These are phyloP conservation scores for Myrmaecium sp. DNA, from an alignment of 2,329 filamentous ascomycete species.

Conservation along the genomic window DNA sequence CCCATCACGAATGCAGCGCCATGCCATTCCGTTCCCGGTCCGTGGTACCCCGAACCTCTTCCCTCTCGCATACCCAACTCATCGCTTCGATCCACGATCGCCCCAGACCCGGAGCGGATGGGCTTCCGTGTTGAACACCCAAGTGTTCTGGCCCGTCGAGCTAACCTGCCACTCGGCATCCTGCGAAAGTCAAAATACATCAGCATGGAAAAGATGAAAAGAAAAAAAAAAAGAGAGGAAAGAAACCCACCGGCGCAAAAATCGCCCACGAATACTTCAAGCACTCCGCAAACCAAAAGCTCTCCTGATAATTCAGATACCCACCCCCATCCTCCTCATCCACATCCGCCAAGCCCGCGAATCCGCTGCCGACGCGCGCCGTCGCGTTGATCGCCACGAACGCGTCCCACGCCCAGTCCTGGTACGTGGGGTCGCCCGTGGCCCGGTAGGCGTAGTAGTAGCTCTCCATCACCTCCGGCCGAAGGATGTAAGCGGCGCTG, in stretches of 20 bases:
- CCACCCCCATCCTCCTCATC: slow-evolving; percentile 43
- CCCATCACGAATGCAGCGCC: too few relatives aligned
- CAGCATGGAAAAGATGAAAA: neutral
- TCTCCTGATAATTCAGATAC: slow-evolving; percentile 59
- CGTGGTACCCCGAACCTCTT: too few relatives aligned
- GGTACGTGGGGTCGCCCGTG: slow-evolving; percentile 59
- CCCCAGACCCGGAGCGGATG: slow-evolving; percentile 44
- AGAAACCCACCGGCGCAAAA: slow-evolving; percentile 29
- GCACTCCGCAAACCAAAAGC: slow-evolving; percentile 76
- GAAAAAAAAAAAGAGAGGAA: slow-evolving; percentile 2
- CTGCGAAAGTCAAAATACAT: slow-evolving; percentile 9
- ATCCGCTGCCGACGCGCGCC: slow-evolving; percentile 49
- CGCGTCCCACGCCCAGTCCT: slow-evolving; percentile 70
- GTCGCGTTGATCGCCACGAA: slow-evolving; percentile 52
- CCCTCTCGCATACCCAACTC: too few relatives aligned
- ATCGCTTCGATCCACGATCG: too few relatives aligned
- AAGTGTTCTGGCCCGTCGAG: slow-evolving; percentile 31
- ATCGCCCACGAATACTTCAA: slow-evolving; percentile 72
- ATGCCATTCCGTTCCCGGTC: too few relatives aligned
- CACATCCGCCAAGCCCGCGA: slow-evolving; percentile 48
- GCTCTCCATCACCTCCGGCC: slow-evolving; percentile 69
- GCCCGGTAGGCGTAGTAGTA: slow-evolving; percentile 77
- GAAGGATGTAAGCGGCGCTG: slow-evolving; percentile 44
- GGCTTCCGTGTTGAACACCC: slow-evolving; percentile 49
- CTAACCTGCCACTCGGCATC: slow-evolving; percentile 45